Evolutionary conservation across 2,329 filamentous ascomycete species (phyloP).

Genomic region (Penicillium sp.): DNA sequence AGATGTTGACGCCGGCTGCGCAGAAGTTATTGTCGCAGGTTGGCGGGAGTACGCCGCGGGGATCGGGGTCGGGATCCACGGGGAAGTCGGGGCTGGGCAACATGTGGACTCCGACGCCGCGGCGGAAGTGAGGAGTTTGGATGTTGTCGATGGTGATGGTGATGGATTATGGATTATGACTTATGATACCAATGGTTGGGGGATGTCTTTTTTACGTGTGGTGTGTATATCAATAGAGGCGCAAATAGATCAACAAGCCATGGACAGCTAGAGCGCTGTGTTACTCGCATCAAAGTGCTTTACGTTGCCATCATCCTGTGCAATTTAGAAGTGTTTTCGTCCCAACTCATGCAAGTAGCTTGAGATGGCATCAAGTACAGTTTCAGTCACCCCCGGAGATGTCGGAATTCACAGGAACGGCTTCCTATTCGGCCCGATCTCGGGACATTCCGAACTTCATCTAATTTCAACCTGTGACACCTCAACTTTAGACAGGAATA

Average conservation of each 20-base stretch:
- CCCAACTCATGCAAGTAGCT: neutral
- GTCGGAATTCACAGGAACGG: constrained; percentile 24
- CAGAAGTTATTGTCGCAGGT: constrained; percentile 44
- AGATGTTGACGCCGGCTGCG: constrained; percentile 48
- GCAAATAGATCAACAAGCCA: neutral
- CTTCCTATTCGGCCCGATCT: constrained; percentile 20
- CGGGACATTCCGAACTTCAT: neutral
- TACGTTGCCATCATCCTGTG: neutral
- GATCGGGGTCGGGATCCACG: constrained; percentile 15
- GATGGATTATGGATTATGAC: constrained; percentile 6
- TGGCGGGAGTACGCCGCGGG: constrained; percentile 34
- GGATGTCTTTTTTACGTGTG: neutral
- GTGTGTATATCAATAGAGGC: neutral
- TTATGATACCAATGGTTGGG: constrained; percentile 18
- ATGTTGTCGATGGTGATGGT: too few species aligned
- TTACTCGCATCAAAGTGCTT: neutral
- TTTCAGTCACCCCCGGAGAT: neutral
- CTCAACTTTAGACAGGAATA: neutral
- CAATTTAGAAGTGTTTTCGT: too few species aligned
- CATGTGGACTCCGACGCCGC: constrained; percentile 26
- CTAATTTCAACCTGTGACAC: neutral
- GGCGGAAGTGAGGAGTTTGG: constrained; percentile 10
- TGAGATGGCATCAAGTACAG: neutral
- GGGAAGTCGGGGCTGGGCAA: constrained; percentile 17
- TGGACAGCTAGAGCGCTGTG: neutral